These are phyloP conservation scores for Penicillium sp. DNA, from an alignment of 2,329 filamentous ascomycete genomes.

Conservation along the genomic window DNA sequence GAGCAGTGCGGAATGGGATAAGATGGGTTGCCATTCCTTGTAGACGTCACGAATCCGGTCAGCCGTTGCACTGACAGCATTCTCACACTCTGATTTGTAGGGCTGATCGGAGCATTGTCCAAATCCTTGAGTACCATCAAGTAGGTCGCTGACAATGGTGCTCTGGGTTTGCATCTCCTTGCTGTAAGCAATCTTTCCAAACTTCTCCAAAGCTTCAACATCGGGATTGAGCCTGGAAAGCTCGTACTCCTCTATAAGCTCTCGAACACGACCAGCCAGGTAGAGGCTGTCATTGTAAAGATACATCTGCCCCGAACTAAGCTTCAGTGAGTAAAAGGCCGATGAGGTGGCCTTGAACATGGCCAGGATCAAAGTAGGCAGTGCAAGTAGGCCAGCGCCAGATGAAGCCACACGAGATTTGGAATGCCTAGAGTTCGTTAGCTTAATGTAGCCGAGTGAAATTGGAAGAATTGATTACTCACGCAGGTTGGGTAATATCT, in stretches of 20 bases:
- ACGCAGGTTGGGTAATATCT: slow-evolving; percentile 38
- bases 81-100: slow-evolving; percentile 61
- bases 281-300: slow-evolving; percentile 65
- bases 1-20: slow-evolving; percentile 61
- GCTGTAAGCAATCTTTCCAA: slow-evolving; percentile 62
- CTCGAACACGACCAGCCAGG: slow-evolving; percentile 55
- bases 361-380: slow-evolving; percentile 50
- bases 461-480: slow-evolving; percentile 19
- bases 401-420: slow-evolving; percentile 42
- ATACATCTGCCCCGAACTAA: slow-evolving; percentile 59
- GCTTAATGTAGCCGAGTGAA: not conserved
- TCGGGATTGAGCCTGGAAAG: slow-evolving; percentile 55
- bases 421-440: slow-evolving; percentile 31
- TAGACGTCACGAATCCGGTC: slow-evolving; percentile 60
- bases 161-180: slow-evolving; percentile 66
- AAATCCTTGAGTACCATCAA: slow-evolving; percentile 65
- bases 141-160: slow-evolving; percentile 61
- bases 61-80: slow-evolving; percentile 58
- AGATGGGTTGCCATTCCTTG: slow-evolving; percentile 56
- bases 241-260: slow-evolving; percentile 48
- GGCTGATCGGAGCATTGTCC: slow-evolving; percentile 59
- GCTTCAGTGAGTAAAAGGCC: slow-evolving; percentile 45
- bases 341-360: slow-evolving; percentile 54
- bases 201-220: slow-evolving; percentile 57
- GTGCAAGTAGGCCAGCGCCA: slow-evolving; percentile 43